phyloP scores from a whole-genome alignment of 345 rosid genomes.

The Dovyalis caffra region DNA sequence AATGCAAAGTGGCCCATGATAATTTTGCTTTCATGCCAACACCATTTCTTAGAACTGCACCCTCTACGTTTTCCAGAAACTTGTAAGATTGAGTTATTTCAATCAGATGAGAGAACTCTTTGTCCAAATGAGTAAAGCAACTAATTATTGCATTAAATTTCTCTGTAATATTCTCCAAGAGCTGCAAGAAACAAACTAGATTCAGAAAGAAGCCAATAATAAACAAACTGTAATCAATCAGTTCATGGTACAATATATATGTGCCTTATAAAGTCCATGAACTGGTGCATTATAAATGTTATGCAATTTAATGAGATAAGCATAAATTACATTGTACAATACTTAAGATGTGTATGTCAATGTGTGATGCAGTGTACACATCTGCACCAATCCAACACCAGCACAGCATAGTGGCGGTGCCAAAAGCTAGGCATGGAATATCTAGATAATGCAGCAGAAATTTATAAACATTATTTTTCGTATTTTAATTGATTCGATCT shows the following conservation, averaged over 20 bases:
- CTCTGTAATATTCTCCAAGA: constrained; percentile 74
- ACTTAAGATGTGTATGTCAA: neutral
- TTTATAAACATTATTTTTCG: too few relatives aligned
- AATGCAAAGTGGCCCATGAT: constrained; percentile 87
- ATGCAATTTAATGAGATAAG: neutral
- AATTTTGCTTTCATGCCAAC: constrained; percentile 53
- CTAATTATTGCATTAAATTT: constrained; percentile 73
- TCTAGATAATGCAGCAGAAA: too few relatives aligned
- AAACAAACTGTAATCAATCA: neutral
- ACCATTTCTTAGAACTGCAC: constrained; percentile 40
- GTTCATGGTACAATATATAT: neutral
- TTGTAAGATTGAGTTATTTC: constrained; percentile 75
- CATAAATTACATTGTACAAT: neutral
- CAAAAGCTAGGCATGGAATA: neutral
- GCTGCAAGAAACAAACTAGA: constrained; percentile 48
- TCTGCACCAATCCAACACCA: too few relatives aligned
- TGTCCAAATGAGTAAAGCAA: constrained; percentile 86
- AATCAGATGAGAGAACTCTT: constrained; percentile 77
- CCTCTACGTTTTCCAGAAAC: constrained; percentile 52
- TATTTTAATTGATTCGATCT: neutral
- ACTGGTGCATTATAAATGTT: neutral
- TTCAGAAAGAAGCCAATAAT: neutral
- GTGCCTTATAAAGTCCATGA: neutral
- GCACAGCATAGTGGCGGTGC: neutral
- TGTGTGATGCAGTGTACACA: too few relatives aligned